Evolutionary conservation across 352 stramenopile species (phyloP), one percentile per base, ranked within the genome.

Genomic region (Globisporangium heterothallicum): DNA sequence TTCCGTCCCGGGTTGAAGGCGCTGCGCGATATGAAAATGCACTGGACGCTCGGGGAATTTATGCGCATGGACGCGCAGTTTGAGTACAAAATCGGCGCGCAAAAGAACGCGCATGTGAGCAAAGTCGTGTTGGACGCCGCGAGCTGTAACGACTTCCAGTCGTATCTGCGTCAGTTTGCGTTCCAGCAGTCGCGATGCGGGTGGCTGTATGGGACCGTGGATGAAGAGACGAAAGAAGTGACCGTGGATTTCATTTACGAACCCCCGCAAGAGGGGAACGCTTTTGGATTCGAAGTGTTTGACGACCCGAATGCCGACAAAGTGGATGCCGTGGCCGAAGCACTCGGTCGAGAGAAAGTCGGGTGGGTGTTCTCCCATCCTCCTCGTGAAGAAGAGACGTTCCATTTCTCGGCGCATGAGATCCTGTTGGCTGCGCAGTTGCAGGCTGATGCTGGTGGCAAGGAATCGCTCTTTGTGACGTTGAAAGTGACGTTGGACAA

Each of bases 11-110:
- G 96, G 6, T 86, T 98, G 73, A 89, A 98, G 65, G 72, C 95
- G 27, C 69, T 99, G 42, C 77, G 96, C 2, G 92, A 98, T 65
- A 99, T 99, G 84, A 99, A 99, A 75, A 99, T 98, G 94, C 76
- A 97, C 59, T 99, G 96, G 96, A 98, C 95, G 30, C 68, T 99
- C 9, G 79, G 81, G 43, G 95, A 99, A 74, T 99, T 99, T 70
- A 95, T 96, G 59, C 91, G 86, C 47, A 97, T 99, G 90, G 95
- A 99, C 66, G 81, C 92, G 27, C 81, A 98, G 61, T 99, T 98
- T 64, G 92, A 97, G 53, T 99, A 98, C 77, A 98, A 98, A 72
- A 93, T 99, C 50, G 92, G 94, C 57, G 77, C 88, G 40, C 93
- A 98, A 66, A 96, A 98, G 63, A 71, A 77, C 29, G 75, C 85